A percentile compares a stretch with the other conserved stretches of the same genome.
Evolutionary conservation across 371 early-diverging fungal genomes (phyloP).

Genomic region (Mucor ambiguus): DNA sequence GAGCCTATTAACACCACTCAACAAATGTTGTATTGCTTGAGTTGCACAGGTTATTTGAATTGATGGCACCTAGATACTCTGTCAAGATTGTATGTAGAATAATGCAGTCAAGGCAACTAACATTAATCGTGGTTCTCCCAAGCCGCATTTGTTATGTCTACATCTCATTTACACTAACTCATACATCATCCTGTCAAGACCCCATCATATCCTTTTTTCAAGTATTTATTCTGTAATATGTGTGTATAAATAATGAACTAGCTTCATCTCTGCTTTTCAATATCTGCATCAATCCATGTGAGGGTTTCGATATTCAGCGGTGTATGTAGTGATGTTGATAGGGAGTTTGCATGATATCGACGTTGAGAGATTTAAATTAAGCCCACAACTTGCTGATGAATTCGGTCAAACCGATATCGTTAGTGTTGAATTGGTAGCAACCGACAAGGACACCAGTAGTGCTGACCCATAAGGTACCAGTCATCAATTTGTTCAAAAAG

Average conservation of each 20-base stretch:
- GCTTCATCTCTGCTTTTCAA: not conserved
- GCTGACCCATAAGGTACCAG: conserved; percentile 63
- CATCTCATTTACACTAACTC: not conserved
- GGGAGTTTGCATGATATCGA: conserved; percentile 1
- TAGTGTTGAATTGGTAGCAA: conserved; percentile 92
- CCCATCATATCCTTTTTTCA: not conserved
- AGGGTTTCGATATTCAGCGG: conserved; percentile 18
- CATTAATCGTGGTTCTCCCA: not conserved
- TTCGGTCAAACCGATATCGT: conserved; percentile 93
- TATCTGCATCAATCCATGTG: conserved; percentile 17
- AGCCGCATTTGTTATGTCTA: not conserved
- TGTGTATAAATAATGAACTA: conserved; percentile 2
- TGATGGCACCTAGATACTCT: too few species aligned
- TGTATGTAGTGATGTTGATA: conserved; percentile 14
- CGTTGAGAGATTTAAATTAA: conserved; percentile 31
- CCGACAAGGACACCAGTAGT: conserved; percentile 84
- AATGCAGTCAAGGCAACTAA: not conserved
- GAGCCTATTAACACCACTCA: too few species aligned
- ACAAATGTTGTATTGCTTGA: too few species aligned
- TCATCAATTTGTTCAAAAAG: conserved; percentile 61
- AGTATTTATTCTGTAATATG: conserved; percentile 1
- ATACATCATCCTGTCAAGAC: not conserved
- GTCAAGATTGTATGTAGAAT: too few species aligned
- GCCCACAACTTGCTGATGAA: conserved; percentile 84
- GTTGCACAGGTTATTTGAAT: too few species aligned